A percentile compares a stretch with the other conserved stretches of the same genome.
These are phyloP conservation scores for Hymenoscyphus fructigenus DNA, from an alignment of 2,329 filamentous ascomycete genomes.

Conservation along the genomic window DNA sequence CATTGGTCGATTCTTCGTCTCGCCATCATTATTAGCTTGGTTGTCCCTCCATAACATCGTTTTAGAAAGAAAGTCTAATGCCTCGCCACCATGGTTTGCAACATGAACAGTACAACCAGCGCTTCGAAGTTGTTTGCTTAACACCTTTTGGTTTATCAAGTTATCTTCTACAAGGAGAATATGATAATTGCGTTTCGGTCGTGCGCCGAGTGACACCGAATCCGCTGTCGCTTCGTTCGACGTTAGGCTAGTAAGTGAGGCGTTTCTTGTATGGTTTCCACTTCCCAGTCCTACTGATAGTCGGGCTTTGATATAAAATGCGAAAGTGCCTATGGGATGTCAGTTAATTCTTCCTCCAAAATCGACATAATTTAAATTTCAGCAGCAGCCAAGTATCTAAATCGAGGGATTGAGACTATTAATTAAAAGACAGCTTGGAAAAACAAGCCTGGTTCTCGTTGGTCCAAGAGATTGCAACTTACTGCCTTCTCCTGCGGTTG, in stretches of 20 bases:
- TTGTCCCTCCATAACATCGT: constrained; percentile 53
- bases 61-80: constrained; percentile 55
- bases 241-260: constrained; percentile 10
- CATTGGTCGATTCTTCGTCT: constrained; percentile 40
- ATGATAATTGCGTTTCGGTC: constrained; percentile 38
- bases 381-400: neutral
- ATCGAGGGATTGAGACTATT: too few relatives aligned
- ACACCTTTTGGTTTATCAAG: constrained; percentile 63
- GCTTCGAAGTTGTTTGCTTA: constrained; percentile 59
- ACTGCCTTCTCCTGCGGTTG: constrained; percentile 64
- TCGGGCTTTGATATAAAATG: constrained; percentile 60
- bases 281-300: constrained; percentile 24
- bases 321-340: constrained; percentile 56
- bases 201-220: neutral
- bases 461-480: neutral
- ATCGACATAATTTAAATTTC: neutral
- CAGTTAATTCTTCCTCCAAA: neutral
- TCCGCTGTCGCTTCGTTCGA: neutral
- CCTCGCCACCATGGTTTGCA: constrained; percentile 64
- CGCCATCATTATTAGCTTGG: constrained; percentile 29
- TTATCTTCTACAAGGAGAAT: constrained; percentile 69
- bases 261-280: constrained; percentile 27
- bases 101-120: constrained; percentile 60
- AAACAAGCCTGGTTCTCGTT: neutral
- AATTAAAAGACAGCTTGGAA: neutral